Evolutionary conservation across 2,329 filamentous ascomycete genomes (phyloP).

Genomic region (Pseudogymnoascus sp.): DNA sequence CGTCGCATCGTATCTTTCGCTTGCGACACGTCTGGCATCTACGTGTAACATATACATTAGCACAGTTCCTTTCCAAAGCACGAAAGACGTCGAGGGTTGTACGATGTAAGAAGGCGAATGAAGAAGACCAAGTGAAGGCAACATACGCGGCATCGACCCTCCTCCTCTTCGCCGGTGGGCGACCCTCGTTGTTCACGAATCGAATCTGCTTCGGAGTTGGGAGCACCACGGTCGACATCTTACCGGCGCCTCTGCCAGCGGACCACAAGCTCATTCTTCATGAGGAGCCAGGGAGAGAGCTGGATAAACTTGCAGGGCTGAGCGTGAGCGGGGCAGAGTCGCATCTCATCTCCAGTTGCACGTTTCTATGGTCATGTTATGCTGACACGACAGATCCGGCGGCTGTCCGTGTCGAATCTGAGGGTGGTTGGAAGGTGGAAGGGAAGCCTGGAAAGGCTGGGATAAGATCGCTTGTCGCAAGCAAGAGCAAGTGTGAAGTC

Average conservation of each 20-base stretch:
- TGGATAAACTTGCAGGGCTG: neutral
- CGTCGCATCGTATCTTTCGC: slow-evolving; percentile 69
- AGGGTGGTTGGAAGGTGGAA: neutral
- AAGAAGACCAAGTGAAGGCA: slow-evolving; percentile 18
- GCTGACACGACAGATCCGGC: slow-evolving; percentile 4
- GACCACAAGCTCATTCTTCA: slow-evolving; percentile 14
- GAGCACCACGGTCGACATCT: slow-evolving; percentile 15
- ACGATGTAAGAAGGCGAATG: slow-evolving; percentile 13
- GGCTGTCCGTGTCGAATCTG: slow-evolving; percentile 5
- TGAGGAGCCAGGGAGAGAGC: neutral
- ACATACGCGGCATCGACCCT: slow-evolving; percentile 73
- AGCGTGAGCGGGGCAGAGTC: slow-evolving; percentile 9
- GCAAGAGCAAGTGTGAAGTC: slow-evolving; percentile 4
- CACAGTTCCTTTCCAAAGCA: neutral
- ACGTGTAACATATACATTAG: slow-evolving; percentile 16
- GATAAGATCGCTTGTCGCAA: neutral
- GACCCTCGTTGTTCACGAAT: slow-evolving; percentile 77
- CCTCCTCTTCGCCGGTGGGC: slow-evolving; percentile 71
- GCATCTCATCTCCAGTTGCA: slow-evolving; percentile 11
- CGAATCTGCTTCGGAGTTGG: slow-evolving; percentile 56
- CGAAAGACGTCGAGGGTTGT: slow-evolving; percentile 3
- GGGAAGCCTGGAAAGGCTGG: neutral
- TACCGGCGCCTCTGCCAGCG: slow-evolving; percentile 8
- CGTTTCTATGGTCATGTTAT: slow-evolving; percentile 7
- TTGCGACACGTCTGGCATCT: slow-evolving; percentile 69